Conservation (phyloP, 345 rosid genomes). For the Pugionium dolabratum region DNA sequence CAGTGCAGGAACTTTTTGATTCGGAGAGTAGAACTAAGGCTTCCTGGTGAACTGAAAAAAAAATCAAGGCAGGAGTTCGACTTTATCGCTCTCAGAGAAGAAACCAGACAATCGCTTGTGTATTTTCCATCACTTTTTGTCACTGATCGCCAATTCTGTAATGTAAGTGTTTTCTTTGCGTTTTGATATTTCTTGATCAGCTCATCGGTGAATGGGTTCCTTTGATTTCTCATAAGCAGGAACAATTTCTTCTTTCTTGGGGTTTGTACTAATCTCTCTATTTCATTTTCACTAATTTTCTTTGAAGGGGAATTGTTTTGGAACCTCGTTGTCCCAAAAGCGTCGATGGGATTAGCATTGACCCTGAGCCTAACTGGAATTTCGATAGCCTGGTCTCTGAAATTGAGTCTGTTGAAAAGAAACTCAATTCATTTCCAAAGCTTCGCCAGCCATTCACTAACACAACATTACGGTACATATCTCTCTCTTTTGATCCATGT, state of each 20-base stretch:
- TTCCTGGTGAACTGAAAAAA: too few relatives aligned
- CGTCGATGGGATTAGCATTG: conserved; percentile 58
- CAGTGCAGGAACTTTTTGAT: background rate
- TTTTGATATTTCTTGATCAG: background rate
- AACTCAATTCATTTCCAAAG: conserved; percentile 50
- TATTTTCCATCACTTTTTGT: background rate
- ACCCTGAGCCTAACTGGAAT: conserved; percentile 83
- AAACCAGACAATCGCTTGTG: conserved; percentile 1
- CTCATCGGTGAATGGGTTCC: background rate
- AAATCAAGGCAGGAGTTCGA: background rate
- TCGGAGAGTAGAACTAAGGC: background rate
- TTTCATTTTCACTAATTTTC: background rate
- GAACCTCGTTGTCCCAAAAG: conserved; percentile 60
- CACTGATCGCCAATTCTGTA: background rate
- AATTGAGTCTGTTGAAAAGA: conserved; percentile 65
- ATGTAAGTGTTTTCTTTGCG: conserved; percentile 27
- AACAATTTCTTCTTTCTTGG: background rate
- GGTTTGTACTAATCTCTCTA: background rate
- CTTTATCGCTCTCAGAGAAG: conserved; percentile 1
- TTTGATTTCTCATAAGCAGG: background rate
- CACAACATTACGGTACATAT: conserved; percentile 46
- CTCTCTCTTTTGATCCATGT: background rate
- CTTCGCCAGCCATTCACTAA: conserved; percentile 50
- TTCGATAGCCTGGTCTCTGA: conserved; percentile 57
- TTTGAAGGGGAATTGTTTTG: conserved; percentile 63